Evolutionary conservation across 164 flowering plant species (phyloP).

Genomic region (Chloranthus sessilifolius): DNA sequence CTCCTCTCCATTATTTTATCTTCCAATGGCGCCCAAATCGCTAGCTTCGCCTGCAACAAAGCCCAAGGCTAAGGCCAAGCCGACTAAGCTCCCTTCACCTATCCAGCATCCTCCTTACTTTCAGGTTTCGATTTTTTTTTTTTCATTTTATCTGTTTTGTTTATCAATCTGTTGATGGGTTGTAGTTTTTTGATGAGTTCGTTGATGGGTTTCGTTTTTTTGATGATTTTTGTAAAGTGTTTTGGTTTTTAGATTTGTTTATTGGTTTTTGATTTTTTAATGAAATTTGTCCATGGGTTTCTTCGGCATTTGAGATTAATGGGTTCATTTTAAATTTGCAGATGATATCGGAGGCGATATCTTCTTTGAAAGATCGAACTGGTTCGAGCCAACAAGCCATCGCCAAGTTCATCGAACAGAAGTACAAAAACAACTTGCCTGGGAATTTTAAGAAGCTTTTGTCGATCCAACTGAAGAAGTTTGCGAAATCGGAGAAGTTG

Average conservation of each 20-base stretch:
- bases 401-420: constrained; percentile 41
- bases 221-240: neutral
- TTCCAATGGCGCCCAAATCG: too few relatives aligned
- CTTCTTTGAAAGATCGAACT: constrained; percentile 37
- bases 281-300: too few relatives aligned
- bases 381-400: constrained; percentile 54
- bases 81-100: constrained; percentile 6
- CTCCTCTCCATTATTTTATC: too few relatives aligned
- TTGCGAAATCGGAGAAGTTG: constrained; percentile 28
- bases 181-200: neutral
- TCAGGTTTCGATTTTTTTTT: constrained; percentile 5
- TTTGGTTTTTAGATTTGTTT: neutral
- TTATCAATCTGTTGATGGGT: neutral
- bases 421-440: constrained; percentile 26
- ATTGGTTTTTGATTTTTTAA: neutral
- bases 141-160: neutral
- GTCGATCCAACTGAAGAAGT: constrained; percentile 36
- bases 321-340: too few relatives aligned
- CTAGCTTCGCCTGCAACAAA: too few relatives aligned
- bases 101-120: constrained; percentile 32
- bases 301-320: too few relatives aligned
- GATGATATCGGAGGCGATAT: constrained; percentile 53
- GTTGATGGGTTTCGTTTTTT: neutral
- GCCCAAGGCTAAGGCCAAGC: constrained; percentile 5
- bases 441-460: constrained; percentile 37